Evolutionary conservation across 2,329 filamentous ascomycete genomes (phyloP).

Genomic region (Fusarium tanahbumbuense): DNA sequence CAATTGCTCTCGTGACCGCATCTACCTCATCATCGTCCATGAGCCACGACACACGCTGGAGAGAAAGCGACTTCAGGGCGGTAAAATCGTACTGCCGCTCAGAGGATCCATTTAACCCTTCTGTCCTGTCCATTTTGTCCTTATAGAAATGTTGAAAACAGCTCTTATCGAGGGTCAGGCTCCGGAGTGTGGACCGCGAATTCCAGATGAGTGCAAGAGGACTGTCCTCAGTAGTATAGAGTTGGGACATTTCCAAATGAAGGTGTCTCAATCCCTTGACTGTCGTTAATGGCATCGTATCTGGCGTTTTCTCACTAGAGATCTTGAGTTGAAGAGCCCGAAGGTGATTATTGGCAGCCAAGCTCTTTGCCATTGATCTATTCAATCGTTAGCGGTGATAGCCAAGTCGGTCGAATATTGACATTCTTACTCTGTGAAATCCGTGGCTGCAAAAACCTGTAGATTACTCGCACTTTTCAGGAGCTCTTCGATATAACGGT

Average conservation of each 20-base stretch:
- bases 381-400: background rate
- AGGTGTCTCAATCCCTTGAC: constrained; percentile 10
- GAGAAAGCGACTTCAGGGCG: constrained; percentile 17
- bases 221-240: background rate
- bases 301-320: background rate
- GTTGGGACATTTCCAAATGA: no score
- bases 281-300: background rate
- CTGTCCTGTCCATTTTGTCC: fast-evolving
- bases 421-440: constrained; percentile 24
- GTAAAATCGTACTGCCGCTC: background rate
- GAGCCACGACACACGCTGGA: background rate
- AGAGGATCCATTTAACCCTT: background rate
- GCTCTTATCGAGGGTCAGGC: background rate
- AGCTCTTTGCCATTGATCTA: constrained; percentile 23
- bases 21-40: background rate
- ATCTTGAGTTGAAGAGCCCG: constrained; percentile 20
- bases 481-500: constrained; percentile 35
- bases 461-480: constrained; percentile 28
- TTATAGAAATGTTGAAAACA: background rate
- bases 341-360: constrained; percentile 22
- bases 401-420: fast-evolving
- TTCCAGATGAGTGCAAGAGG: constrained; percentile 18
- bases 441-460: constrained; percentile 21
- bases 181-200: constrained; percentile 31
- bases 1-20: constrained; percentile 7